A percentile compares a stretch with the other conserved stretches of the same genome.
These are phyloP conservation scores for Echites panduratus DNA, from an alignment of 257 asterid genomes.

Conservation along the genomic window DNA sequence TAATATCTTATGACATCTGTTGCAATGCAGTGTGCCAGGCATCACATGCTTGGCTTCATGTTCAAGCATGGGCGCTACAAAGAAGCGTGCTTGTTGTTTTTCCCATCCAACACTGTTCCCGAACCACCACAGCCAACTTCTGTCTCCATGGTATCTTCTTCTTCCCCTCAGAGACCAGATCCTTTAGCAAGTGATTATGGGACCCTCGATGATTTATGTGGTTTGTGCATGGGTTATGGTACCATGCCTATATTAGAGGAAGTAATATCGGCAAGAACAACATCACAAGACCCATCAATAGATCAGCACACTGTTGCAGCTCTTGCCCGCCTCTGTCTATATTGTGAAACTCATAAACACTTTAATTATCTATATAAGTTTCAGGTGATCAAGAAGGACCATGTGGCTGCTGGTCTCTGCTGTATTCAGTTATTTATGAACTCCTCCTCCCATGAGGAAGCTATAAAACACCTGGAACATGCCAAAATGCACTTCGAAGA, in stretches of 20 bases:
- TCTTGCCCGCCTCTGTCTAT: slow-evolving; percentile 78
- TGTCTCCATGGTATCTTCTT: slow-evolving; percentile 50
- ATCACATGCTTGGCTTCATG: slow-evolving; percentile 84
- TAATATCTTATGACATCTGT: slow-evolving; percentile 7
- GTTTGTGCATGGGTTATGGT: slow-evolving; percentile 77
- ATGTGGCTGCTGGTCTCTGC: slow-evolving; percentile 92
- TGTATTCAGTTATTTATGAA: slow-evolving; percentile 93
- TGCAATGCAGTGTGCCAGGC: slow-evolving; percentile 80
- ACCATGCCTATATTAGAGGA: slow-evolving; percentile 87
- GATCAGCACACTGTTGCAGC: slow-evolving; percentile 83
- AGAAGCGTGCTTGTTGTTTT: slow-evolving; percentile 84
- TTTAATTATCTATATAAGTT: slow-evolving; percentile 84
- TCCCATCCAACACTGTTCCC: slow-evolving; percentile 75
- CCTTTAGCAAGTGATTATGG: slow-evolving; percentile 85
- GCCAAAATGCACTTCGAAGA: slow-evolving; percentile 96
- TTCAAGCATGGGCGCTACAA: slow-evolving; percentile 84
- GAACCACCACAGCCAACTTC: slow-evolving; percentile 59
- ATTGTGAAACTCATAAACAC: slow-evolving; percentile 90
- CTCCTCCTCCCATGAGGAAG: slow-evolving; percentile 90
- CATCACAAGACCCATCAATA: slow-evolving; percentile 49
- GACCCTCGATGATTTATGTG: slow-evolving; percentile 83
- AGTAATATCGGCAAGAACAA: slow-evolving; percentile 57
- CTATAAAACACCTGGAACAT: slow-evolving; percentile 78
- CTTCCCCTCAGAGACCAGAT: slow-evolving; percentile 91
- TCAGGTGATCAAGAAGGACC: slow-evolving; percentile 96